Evolutionary conservation across 768 basidiomycete species (phyloP), one percentile per base, ranked within the genome.

Genomic region (Rossbeevera mucosa): DNA sequence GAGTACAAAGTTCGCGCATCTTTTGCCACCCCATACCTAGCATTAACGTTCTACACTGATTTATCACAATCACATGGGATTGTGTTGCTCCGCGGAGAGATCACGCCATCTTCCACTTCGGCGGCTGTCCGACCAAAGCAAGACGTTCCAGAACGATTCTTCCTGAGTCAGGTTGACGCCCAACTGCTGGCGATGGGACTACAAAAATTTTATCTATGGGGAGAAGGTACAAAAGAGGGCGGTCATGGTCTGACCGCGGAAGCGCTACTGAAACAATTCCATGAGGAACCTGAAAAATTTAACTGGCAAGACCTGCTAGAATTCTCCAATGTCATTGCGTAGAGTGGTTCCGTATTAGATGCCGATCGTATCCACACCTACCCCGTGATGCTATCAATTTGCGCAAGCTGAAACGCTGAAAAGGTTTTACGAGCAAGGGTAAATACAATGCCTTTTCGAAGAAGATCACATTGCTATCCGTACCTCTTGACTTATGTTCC

Each of bases 31-130:
- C 94, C 95, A 1, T 90, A 92, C 64, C 77, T 99, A 22, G 88
- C 89, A 21, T 63, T 97, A 33, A 97, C 94, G 4, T 83, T 91
- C 68, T 97, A 98, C 70, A 87, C 94, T 46, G 94, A 98, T 62
- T 72, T 99, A 5, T 81, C 85, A 2, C 68, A 78, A 24, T 83
- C 88, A 4, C 92, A 97, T 62, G 84, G 82, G 11, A 66, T 88
- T 42, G 91, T 97, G 2, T 80, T 99, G 4, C 75, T 98, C 70
- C 78, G 93, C 16, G 96, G 95, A 20, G 94, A 97, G 71, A 85
- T 97, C 54, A 92, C 92, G 0, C 84, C 90, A 1, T 77, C 83
- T 2, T 69, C 81, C 13, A 67, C 74, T 16, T 59, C 64, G 25
- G 70, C 68, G 26, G 64, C 67, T n/a, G 61, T 60, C 13, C 66